A percentile compares a stretch with the other conserved stretches of the same genome.
These are phyloP conservation scores for Hysterangium stoloniferum DNA, from an alignment of 768 basidiomycete genomes.

Conservation along the genomic window DNA sequence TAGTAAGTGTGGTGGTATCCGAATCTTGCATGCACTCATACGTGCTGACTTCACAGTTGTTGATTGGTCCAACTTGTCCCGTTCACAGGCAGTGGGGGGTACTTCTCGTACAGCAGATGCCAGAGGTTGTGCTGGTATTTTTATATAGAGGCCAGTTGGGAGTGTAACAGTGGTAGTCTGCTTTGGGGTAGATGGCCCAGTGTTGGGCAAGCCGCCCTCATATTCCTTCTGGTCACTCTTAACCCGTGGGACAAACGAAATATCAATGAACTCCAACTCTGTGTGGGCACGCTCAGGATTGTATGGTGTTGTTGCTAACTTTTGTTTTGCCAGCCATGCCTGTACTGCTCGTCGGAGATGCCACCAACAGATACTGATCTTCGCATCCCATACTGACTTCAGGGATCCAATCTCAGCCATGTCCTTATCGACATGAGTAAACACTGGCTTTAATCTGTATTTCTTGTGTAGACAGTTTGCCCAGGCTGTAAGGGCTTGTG, in stretches of 20 bases:
- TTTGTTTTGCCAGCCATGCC: constrained; percentile 5
- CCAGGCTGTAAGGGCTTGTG: too few relatives aligned
- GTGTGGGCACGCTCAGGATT: not conserved
- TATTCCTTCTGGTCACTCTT: not conserved
- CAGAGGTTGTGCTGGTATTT: not conserved
- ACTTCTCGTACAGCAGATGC: not conserved
- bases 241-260: not conserved
- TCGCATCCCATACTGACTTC: too few relatives aligned
- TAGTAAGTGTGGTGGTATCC: too few relatives aligned
- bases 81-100: not conserved
- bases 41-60: too few relatives aligned
- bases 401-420: too few relatives aligned
- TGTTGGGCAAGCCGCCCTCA: too few relatives aligned
- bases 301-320: constrained; percentile 14
- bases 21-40: too few relatives aligned
- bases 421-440: too few relatives aligned
- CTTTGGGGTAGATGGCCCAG: not conserved
- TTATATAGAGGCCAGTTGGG: not conserved
- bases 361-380: constrained; percentile 16
- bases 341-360: constrained; percentile 10
- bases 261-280: constrained; percentile 10
- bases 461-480: too few relatives aligned
- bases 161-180: not conserved
- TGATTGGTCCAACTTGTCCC: not conserved
- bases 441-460: too few relatives aligned